Percentiles rank a stretch among this genome's conserved stretches.
Conservation (phyloP, 2,329 filamentous ascomycete genomes). For the Cercospora sp. region DNA sequence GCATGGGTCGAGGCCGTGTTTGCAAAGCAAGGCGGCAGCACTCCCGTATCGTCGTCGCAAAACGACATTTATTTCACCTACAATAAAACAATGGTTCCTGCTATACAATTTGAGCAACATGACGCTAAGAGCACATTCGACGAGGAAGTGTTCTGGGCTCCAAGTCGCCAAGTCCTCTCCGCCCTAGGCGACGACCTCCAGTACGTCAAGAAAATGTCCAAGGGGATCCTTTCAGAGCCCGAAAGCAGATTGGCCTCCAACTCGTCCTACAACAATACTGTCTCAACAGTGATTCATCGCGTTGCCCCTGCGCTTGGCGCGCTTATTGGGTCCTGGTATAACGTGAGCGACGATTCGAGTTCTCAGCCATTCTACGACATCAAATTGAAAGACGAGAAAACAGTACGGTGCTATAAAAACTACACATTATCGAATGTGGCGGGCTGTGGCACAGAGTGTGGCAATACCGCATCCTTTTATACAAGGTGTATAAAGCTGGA, state of each 20-base stretch:
- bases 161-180: slow-evolving; percentile 29
- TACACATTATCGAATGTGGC: background rate
- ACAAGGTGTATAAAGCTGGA: background rate
- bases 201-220: background rate
- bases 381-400: background rate
- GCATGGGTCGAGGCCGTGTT: slow-evolving; percentile 14
- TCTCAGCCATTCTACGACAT: background rate
- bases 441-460: background rate
- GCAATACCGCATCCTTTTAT: background rate
- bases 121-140: background rate
- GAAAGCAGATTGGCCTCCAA: background rate
- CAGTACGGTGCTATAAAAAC: background rate
- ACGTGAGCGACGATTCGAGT: no score
- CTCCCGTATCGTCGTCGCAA: background rate
- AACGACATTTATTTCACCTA: slow-evolving; percentile 13
- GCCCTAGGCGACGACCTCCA: slow-evolving; percentile 9
- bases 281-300: slow-evolving; percentile 20
- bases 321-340: slow-evolving; percentile 8
- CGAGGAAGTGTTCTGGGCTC: slow-evolving; percentile 22
- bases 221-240: no score
- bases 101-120: no score
- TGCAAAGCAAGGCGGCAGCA: background rate
- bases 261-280: slow-evolving; percentile 15
- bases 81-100: slow-evolving; percentile 10
- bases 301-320: slow-evolving; percentile 25